Evolutionary conservation across 345 rosid species (phyloP), one percentile per base, ranked within the genome.

Genomic region (Sonneratia caseolaris): DNA sequence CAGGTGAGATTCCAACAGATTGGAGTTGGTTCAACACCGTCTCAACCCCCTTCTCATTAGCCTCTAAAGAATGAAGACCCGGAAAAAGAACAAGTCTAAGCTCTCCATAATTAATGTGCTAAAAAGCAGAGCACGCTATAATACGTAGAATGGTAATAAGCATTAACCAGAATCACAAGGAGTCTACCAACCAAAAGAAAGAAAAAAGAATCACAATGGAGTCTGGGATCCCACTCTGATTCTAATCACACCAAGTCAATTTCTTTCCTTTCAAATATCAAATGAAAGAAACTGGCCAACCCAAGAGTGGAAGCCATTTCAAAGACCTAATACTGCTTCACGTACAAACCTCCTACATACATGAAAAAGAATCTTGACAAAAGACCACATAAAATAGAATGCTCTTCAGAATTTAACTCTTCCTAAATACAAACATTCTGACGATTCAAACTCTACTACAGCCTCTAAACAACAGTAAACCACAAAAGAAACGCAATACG

Each of bases 21-120:
- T 87, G 89, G n/a, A 94, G 86, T 76, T 86, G 82, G 37, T 87
- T 87, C 43, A 96, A 80, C 70, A 88, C 85, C 72, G 84, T 85
- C 65, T 84, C 86, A 73, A 85, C 89, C 67, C 80, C 91, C 80
- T 83, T 87, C 35, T 82, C 90, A 71, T 79, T 76, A 62, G 91
- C 86, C 74, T 93, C 96, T 89, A 82, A 40, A 69, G 36, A 75
- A 37, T 35, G 32, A 69, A 38, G n/a, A 68, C 68, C 53, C 35
- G 16, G 15, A 45, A 36, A 55, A 64, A 68, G 65, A 27, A 18
- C 36, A 62, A 27, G 38, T 62, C 66, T 35, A 24, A 62, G 37
- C 38, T 35, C 66, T 32, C 37, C 38, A 62, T 35, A 62, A 62
- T 35, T 32, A 5, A 32, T 62, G 37, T 18, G 18, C 66, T 24